A percentile compares a stretch with the other conserved stretches of the same genome.
Evolutionary conservation across 2,329 filamentous ascomycete genomes (phyloP).

Genomic region (Juglanconis sp.): DNA sequence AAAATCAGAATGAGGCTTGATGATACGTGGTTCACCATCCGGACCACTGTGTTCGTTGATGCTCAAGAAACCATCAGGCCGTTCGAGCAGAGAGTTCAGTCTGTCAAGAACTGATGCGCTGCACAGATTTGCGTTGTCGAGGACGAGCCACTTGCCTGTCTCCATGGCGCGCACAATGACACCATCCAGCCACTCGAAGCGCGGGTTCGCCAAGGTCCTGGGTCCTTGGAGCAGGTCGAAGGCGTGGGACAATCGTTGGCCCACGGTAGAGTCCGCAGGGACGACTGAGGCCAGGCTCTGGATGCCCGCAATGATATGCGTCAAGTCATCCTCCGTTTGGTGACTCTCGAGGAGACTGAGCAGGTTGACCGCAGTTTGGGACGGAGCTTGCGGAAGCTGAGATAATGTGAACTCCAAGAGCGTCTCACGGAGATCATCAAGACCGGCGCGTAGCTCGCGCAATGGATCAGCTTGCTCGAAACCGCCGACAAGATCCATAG

Average conservation of each 20-base stretch:
- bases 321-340: constrained; percentile 38
- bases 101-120: constrained; percentile 92
- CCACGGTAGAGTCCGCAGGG: constrained; percentile 43
- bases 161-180: constrained; percentile 84
- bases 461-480: constrained; percentile 91
- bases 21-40: constrained; percentile 74
- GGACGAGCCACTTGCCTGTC: constrained; percentile 83
- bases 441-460: constrained; percentile 63
- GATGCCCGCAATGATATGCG: constrained; percentile 36
- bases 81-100: constrained; percentile 86
- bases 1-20: constrained; percentile 82
- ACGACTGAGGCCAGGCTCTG: constrained; percentile 38
- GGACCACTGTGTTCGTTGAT: constrained; percentile 90
- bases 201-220: constrained; percentile 64
- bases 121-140: constrained; percentile 97
- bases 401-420: constrained; percentile 49
- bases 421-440: constrained; percentile 37
- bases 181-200: constrained; percentile 95
- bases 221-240: constrained; percentile 50
- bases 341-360: constrained; percentile 47
- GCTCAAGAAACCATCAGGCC: constrained; percentile 76
- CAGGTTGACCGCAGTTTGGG: constrained; percentile 36
- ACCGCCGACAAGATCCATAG: constrained; percentile 94
- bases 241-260: constrained; percentile 44
- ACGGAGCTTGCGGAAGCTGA: constrained; percentile 36